Evolutionary conservation across 805 yeast genomes (phyloP).

Genomic region (Yarrowia bubula): DNA sequence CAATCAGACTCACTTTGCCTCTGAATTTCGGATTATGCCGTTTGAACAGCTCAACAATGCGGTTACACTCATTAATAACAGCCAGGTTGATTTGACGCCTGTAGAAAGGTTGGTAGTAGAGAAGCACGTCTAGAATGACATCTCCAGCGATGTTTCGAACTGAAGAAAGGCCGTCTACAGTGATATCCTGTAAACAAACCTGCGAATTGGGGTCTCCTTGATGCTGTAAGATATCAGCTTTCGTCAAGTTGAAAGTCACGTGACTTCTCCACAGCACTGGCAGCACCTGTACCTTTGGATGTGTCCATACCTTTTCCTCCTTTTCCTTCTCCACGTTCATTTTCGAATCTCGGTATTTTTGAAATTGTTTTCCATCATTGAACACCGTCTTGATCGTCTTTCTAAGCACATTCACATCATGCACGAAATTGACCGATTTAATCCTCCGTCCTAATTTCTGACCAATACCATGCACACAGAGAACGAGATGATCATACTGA

Average conservation of each 20-base stretch:
- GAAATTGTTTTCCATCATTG: background rate
- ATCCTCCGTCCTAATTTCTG: slow-evolving; percentile 76
- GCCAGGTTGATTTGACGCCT: slow-evolving; percentile 57
- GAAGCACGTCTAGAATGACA: slow-evolving; percentile 76
- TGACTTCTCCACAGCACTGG: slow-evolving; percentile 92
- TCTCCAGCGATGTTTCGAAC: slow-evolving; percentile 77
- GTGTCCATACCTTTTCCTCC: background rate
- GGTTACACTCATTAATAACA: slow-evolving; percentile 64
- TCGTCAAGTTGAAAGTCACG: slow-evolving; percentile 35
- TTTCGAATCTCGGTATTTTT: background rate
- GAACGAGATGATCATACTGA: slow-evolving; percentile 59
- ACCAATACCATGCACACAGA: slow-evolving; percentile 96
- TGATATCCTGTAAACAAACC: slow-evolving; percentile 58
- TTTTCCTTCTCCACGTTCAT: background rate
- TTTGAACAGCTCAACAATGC: slow-evolving; percentile 55
- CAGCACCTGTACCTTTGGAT: slow-evolving; percentile 56
- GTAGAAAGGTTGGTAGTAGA: slow-evolving; percentile 69
- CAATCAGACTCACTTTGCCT: slow-evolving; percentile 81
- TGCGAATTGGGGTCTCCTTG: slow-evolving; percentile 27
- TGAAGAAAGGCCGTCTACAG: slow-evolving; percentile 70
- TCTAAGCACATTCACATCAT: slow-evolving; percentile 67
- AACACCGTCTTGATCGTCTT: slow-evolving; percentile 29
- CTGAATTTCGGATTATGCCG: slow-evolving; percentile 49
- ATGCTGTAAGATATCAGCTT: slow-evolving; percentile 25
- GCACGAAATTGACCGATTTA: slow-evolving; percentile 82